A percentile compares a stretch with the other conserved stretches of the same genome.
Evolutionary conservation across 1,284 basidiomycete species (phyloP).

Genomic region (Paramarasmius palmivorus): DNA sequence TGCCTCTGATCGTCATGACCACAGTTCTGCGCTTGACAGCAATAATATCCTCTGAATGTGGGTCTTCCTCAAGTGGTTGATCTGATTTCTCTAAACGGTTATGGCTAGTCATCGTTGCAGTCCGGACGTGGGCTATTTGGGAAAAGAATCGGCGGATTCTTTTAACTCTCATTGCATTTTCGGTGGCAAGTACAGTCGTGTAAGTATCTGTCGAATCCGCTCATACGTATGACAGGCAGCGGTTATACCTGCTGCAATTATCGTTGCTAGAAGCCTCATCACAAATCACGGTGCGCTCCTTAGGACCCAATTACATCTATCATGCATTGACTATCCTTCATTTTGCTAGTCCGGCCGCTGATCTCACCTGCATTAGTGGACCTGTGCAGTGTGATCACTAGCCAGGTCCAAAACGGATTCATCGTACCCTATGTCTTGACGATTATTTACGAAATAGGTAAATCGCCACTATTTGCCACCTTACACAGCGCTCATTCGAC

Average conservation of each 20-base stretch:
- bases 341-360: conserved; percentile 5
- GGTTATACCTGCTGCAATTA: conserved; percentile 12
- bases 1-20: too few species aligned
- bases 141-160: conserved; percentile 13
- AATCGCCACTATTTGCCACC: not conserved
- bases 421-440: conserved; percentile 13
- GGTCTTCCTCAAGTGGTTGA: not conserved
- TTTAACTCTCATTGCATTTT: conserved; percentile 10
- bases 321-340: not conserved
- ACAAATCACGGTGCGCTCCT: conserved; percentile 8
- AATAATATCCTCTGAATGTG: conserved; percentile 23
- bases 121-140: conserved; percentile 22
- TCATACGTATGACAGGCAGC: conserved; percentile 12
- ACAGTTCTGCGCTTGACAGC: conserved; percentile 18
- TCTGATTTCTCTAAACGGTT: not conserved
- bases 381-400: conserved; percentile 10
- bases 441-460: conserved; percentile 14
- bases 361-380: conserved; percentile 3
- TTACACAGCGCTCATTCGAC: not conserved
- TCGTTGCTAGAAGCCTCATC: conserved; percentile 11
- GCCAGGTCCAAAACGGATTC: conserved; percentile 6
- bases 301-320: not conserved
- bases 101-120: conserved; percentile 12
- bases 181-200: conserved; percentile 9
- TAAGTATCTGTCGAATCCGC: too few species aligned